Percentiles rank a stretch among this genome's conserved stretches.
Evolutionary conservation across 345 rosid species (phyloP).

Genomic region (Arabidopsis suecica): DNA sequence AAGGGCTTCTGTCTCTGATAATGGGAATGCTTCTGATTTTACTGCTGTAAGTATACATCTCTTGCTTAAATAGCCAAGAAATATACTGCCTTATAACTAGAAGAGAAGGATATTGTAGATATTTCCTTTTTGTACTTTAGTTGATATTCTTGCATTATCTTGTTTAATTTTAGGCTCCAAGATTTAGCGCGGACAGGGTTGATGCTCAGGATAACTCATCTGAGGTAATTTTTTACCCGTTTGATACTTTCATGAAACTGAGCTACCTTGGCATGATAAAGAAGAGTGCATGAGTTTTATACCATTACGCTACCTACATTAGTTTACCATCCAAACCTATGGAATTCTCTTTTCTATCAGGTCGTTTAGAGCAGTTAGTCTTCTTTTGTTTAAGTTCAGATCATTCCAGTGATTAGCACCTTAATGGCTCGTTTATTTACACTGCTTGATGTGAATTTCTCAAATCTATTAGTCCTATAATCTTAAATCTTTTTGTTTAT

Average conservation of each 20-base stretch:
- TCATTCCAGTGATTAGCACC: not conserved
- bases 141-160: conserved; percentile 24
- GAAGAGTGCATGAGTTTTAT: conserved; percentile 2
- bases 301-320: not conserved
- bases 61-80: not conserved
- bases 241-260: conserved; percentile 2
- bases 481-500: not conserved
- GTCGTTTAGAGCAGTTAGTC: not conserved
- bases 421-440: not conserved
- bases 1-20: conserved; percentile 68
- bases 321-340: conserved; percentile 8
- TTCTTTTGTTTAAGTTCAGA: not conserved
- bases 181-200: conserved; percentile 48
- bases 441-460: not conserved
- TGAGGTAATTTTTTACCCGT: conserved; percentile 55
- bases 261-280: not conserved
- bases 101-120: not conserved
- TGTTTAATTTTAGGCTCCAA: conserved; percentile 62
- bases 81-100: not conserved
- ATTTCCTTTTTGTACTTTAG: conserved; percentile 10
- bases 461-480: not conserved
- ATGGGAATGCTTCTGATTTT: conserved; percentile 59
- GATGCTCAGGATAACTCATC: conserved; percentile 59
- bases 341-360: not conserved
- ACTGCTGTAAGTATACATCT: conserved; percentile 56